phyloP scores from a whole-genome alignment of 768 basidiomycete species.

The Podaxis sp. region DNA sequence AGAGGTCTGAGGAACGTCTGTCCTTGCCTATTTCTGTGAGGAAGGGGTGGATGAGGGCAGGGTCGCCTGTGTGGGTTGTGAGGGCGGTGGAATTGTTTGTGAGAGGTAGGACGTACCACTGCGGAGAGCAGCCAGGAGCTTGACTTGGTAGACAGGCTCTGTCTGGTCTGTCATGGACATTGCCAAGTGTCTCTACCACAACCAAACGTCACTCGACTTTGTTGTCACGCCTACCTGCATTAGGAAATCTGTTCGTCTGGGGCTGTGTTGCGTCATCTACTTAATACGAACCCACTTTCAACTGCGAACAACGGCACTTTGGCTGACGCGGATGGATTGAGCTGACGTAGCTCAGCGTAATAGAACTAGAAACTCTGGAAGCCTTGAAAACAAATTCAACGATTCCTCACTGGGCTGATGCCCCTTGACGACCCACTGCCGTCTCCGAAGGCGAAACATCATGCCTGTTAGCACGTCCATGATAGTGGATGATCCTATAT shows the following conservation, averaged over 20 bases:
- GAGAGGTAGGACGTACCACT: slow-evolving; percentile 40
- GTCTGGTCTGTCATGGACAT: background rate
- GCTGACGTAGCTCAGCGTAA: too few species aligned
- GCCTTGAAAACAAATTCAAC: slow-evolving; percentile 53
- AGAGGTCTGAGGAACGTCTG: slow-evolving; percentile 44
- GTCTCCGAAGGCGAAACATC: background rate
- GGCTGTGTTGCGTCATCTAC: too few species aligned
- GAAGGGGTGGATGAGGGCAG: slow-evolving; percentile 77
- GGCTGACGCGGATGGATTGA: too few species aligned
- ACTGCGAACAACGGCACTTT: too few species aligned
- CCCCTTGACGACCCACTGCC: slow-evolving; percentile 31
- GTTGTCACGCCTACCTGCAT: too few species aligned
- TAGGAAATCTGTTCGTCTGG: too few species aligned
- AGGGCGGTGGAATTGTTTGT: background rate
- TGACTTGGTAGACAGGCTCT: slow-evolving; percentile 63
- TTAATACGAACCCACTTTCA: too few species aligned
- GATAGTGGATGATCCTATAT: background rate
- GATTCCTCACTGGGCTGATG: slow-evolving; percentile 57
- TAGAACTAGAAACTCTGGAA: slow-evolving; percentile 51
- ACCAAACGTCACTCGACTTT: too few species aligned
- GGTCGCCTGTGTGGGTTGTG: slow-evolving; percentile 51
- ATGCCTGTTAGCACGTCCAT: background rate
- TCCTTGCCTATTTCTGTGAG: slow-evolving; percentile 74
- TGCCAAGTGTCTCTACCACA: too few species aligned
- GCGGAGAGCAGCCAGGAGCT: slow-evolving; percentile 59